Percentiles rank a stretch among this genome's conserved stretches.
phyloP scores from a whole-genome alignment of 768 basidiomycete species.

The Crassisporium funariophilum region DNA sequence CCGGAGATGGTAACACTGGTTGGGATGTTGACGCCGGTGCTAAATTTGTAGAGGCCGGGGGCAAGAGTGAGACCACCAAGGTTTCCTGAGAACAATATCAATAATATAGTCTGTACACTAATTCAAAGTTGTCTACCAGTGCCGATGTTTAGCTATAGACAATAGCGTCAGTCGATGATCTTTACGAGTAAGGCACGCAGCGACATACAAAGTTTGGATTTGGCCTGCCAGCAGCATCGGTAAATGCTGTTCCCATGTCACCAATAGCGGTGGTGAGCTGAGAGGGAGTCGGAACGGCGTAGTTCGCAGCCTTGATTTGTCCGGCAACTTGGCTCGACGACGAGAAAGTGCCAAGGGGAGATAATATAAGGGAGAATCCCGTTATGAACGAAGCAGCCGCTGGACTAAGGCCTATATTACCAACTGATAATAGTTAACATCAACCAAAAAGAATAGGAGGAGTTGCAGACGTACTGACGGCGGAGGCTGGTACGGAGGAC shows the following conservation, averaged over 20 bases:
- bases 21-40: conserved; percentile 13
- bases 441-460: too few species aligned
- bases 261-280: conserved; percentile 18
- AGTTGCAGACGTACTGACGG: conserved; percentile 7
- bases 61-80: conserved; percentile 19
- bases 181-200: too few species aligned
- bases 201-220: conserved; percentile 19
- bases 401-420: conserved; percentile 24
- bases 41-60: conserved; percentile 23
- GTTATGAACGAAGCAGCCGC: conserved; percentile 18
- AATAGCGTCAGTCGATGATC: too few species aligned
- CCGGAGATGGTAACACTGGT: conserved; percentile 13
- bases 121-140: conserved; percentile 17
- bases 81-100: conserved; percentile 11
- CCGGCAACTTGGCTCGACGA: conserved; percentile 24
- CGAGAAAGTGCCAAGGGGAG: conserved; percentile 17
- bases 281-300: conserved; percentile 20
- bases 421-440: too few species aligned
- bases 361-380: conserved; percentile 22
- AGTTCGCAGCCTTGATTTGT: conserved; percentile 21
- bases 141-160: conserved; percentile 19
- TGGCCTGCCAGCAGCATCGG: conserved; percentile 16
- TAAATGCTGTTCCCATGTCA: conserved; percentile 25
- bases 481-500: conserved; percentile 17
- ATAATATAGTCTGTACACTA: not conserved